Conservation (phyloP, 2,329 filamentous ascomycete species). For the Claviceps purpurea region DNA sequence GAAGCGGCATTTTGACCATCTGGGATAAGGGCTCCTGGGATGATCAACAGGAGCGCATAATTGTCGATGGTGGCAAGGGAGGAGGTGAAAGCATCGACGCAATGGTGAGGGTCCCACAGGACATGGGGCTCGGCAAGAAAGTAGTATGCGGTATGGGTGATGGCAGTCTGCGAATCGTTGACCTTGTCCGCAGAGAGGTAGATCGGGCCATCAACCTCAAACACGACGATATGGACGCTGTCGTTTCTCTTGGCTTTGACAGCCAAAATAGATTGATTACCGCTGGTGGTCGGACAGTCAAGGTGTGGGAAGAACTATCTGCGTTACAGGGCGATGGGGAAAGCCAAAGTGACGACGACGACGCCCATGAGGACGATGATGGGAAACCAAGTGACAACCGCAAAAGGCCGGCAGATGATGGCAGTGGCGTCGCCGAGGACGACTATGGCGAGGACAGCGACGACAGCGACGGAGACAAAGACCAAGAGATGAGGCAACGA, state of each 20-base stretch:
- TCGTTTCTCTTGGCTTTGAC: slow-evolving; percentile 73
- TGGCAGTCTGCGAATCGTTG: slow-evolving; percentile 64
- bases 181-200: slow-evolving; percentile 61
- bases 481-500: slow-evolving; percentile 29
- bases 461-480: slow-evolving; percentile 15
- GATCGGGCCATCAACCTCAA: slow-evolving; percentile 44
- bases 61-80: slow-evolving; percentile 49
- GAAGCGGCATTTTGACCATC: slow-evolving; percentile 70
- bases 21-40: slow-evolving; percentile 96
- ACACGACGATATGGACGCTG: slow-evolving; percentile 80
- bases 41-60: slow-evolving; percentile 81
- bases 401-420: slow-evolving; percentile 20
- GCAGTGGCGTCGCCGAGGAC: slow-evolving; percentile 27
- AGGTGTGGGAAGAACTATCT: slow-evolving; percentile 82
- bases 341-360: slow-evolving; percentile 36
- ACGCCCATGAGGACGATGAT: slow-evolving; percentile 33
- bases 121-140: slow-evolving; percentile 56
- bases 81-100: slow-evolving; percentile 71
- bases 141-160: slow-evolving; percentile 73
- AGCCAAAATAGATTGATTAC: slow-evolving; percentile 76
- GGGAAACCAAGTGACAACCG: slow-evolving; percentile 13
- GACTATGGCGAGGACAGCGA: slow-evolving; percentile 34
- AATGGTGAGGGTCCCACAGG: slow-evolving; percentile 58
- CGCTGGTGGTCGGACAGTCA: slow-evolving; percentile 72
- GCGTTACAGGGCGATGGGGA: slow-evolving; percentile 30